Evolutionary conservation across 2,329 filamentous ascomycete species (phyloP).

Genomic region (Hypomyces perniciosus): DNA sequence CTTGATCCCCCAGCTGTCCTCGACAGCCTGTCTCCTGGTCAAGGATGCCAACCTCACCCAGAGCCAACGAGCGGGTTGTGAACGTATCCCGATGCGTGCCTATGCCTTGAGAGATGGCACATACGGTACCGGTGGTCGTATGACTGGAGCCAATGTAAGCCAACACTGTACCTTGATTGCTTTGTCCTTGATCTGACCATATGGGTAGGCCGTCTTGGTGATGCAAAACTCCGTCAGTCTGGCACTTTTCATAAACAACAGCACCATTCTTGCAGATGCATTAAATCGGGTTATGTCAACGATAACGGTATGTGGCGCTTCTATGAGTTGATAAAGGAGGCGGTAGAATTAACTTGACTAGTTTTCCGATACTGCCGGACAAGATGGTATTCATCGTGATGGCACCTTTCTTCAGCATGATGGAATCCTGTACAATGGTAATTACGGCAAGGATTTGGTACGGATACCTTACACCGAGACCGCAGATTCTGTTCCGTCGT

Average conservation of each 20-base stretch:
- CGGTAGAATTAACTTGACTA: not conserved
- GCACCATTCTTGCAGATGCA: conserved; percentile 16
- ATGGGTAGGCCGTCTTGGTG: conserved; percentile 11
- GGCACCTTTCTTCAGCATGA: conserved; percentile 20
- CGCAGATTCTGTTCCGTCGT: not conserved
- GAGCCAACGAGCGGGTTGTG: conserved; percentile 15
- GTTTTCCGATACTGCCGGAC: conserved; percentile 14
- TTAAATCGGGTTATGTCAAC: conserved; percentile 14
- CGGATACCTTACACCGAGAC: not conserved
- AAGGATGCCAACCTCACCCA: conserved; percentile 15
- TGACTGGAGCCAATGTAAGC: conserved; percentile 20
- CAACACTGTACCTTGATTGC: rapidly evolving
- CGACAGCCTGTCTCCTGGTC: conserved; percentile 17
- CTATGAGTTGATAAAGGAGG: not conserved
- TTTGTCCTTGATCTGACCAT: not conserved
- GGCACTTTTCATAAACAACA: conserved; percentile 18
- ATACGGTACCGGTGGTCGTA: conserved; percentile 16
- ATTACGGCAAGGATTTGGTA: conserved; percentile 21
- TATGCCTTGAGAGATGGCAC: conserved; percentile 16
- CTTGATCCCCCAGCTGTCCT: conserved; percentile 19
- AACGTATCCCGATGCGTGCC: conserved; percentile 16
- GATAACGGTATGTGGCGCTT: conserved; percentile 15
- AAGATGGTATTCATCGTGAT: conserved; percentile 20
- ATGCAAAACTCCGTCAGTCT: conserved; percentile 20
- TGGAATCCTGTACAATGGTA: conserved; percentile 20